Percentiles rank a stretch among this genome's conserved stretches.
Conservation (phyloP, 495 filamentous ascomycete genomes). For the Penicillium lividum region DNA sequence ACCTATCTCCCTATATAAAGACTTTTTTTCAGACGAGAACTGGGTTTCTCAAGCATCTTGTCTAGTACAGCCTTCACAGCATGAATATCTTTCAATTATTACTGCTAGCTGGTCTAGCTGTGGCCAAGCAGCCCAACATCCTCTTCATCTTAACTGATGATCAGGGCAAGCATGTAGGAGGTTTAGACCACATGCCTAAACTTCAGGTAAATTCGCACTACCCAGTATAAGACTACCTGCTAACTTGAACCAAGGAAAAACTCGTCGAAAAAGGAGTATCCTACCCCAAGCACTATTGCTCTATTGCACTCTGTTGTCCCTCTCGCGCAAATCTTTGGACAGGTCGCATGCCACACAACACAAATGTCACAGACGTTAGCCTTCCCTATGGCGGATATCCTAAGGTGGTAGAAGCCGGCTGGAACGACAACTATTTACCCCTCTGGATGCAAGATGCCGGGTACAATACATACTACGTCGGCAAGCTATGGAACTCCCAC, state of each 20-base stretch:
- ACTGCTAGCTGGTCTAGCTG: slow-evolving; percentile 12
- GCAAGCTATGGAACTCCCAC: slow-evolving; percentile 68
- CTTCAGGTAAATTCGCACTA: slow-evolving; percentile 35
- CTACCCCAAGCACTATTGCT: slow-evolving; percentile 57
- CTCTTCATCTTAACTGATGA: slow-evolving; percentile 66
- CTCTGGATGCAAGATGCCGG: slow-evolving; percentile 67
- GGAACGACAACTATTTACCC: slow-evolving; percentile 65
- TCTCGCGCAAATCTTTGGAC: slow-evolving; percentile 61
- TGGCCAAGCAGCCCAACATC: slow-evolving; percentile 50
- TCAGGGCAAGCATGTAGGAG: slow-evolving; percentile 59
- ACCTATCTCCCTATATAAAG: background rate
- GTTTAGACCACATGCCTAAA: slow-evolving; percentile 60
- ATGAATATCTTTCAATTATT: slow-evolving; percentile 13
- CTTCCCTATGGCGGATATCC: slow-evolving; percentile 65
- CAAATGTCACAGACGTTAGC: slow-evolving; percentile 66
- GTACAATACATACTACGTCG: slow-evolving; percentile 69
- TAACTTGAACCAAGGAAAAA: slow-evolving; percentile 25
- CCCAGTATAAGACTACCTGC: background rate
- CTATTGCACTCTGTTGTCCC: slow-evolving; percentile 61
- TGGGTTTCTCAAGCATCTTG: background rate
- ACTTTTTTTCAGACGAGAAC: background rate
- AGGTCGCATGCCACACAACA: slow-evolving; percentile 65
- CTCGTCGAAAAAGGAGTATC: slow-evolving; percentile 51
- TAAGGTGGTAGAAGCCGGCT: slow-evolving; percentile 60
- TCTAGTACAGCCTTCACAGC: background rate